These are phyloP conservation scores for Daldinia sp. DNA, from an alignment of 2,329 filamentous ascomycete species.

Conservation along the genomic window DNA sequence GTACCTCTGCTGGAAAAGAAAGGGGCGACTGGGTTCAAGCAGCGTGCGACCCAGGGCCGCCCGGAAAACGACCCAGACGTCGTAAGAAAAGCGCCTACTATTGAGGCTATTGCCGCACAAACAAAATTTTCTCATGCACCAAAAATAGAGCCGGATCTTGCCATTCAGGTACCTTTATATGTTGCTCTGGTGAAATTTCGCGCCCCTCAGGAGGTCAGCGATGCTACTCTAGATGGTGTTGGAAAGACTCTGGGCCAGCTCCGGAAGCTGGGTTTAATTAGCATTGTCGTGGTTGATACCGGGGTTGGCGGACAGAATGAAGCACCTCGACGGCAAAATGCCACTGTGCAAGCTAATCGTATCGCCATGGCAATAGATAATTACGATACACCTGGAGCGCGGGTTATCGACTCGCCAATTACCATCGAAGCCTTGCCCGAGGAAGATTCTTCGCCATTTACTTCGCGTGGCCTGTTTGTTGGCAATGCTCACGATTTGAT, in stretches of 20 bases:
- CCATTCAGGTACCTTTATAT: constrained; percentile 59
- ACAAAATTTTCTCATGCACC: constrained; percentile 14
- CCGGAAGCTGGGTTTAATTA: constrained; percentile 79
- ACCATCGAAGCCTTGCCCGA: constrained; percentile 48
- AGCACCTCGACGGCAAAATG: constrained; percentile 52
- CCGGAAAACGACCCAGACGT: constrained; percentile 26
- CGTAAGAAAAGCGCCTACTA: constrained; percentile 6
- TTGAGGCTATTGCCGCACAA: constrained; percentile 5
- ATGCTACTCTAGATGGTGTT: constrained; percentile 75
- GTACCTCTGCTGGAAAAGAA: constrained; percentile 51
- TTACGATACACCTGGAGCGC: constrained; percentile 72
- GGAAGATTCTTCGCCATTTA: constrained; percentile 45
- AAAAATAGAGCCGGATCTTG: constrained; percentile 54
- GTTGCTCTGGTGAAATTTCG: constrained; percentile 88
- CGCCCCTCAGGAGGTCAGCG: constrained; percentile 73
- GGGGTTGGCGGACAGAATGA: constrained; percentile 49
- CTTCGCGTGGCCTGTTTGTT: constrained; percentile 50
- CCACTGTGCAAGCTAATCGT: constrained; percentile 72
- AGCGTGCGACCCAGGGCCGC: constrained; percentile 41
- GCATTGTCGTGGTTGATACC: constrained; percentile 84
- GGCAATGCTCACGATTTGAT: constrained; percentile 65
- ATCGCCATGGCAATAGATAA: constrained; percentile 78
- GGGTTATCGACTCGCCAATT: constrained; percentile 68
- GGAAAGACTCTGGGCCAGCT: constrained; percentile 86
- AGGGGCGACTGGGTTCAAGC: constrained; percentile 46